phyloP scores from a whole-genome alignment of 2,329 filamentous ascomycete genomes.

The Pseudophaeomoniella oleicola region DNA sequence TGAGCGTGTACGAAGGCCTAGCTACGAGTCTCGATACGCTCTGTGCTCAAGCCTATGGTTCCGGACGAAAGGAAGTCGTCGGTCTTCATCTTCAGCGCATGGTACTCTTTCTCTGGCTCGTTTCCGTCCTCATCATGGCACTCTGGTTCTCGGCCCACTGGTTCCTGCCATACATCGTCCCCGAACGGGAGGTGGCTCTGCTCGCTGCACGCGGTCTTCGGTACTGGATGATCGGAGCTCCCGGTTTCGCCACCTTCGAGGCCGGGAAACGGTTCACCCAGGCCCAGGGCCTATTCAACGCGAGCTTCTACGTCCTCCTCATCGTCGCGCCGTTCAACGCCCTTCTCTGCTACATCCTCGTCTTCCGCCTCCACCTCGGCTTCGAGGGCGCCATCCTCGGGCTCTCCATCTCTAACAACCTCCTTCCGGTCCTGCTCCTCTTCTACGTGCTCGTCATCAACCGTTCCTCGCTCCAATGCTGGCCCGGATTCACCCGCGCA shows the following conservation, averaged over 20 bases:
- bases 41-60: conserved; percentile 75
- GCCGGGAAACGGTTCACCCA: conserved; percentile 63
- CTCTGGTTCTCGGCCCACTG: conserved; percentile 49
- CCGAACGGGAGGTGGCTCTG: conserved; percentile 47
- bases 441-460: conserved; percentile 48
- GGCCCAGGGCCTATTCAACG: conserved; percentile 60
- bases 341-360: conserved; percentile 56
- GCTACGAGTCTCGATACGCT: conserved; percentile 76
- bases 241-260: conserved; percentile 56
- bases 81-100: conserved; percentile 61
- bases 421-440: conserved; percentile 50
- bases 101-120: conserved; percentile 51
- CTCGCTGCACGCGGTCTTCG: conserved; percentile 56
- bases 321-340: conserved; percentile 62
- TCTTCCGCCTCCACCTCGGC: conserved; percentile 42
- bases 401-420: conserved; percentile 50
- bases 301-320: conserved; percentile 62
- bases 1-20: conserved; percentile 59
- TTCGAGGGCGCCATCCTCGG: conserved; percentile 62
- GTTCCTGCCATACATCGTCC: conserved; percentile 46
- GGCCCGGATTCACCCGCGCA: conserved; percentile 52
- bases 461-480: conserved; percentile 50
- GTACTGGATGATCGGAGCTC: conserved; percentile 52
- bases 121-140: conserved; percentile 50
- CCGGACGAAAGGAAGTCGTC: conserved; percentile 66